Evolutionary conservation across 148 eudicot genomes (phyloP), one percentile per base, ranked within the genome.

Genomic region (Amaranthus palmeri): DNA sequence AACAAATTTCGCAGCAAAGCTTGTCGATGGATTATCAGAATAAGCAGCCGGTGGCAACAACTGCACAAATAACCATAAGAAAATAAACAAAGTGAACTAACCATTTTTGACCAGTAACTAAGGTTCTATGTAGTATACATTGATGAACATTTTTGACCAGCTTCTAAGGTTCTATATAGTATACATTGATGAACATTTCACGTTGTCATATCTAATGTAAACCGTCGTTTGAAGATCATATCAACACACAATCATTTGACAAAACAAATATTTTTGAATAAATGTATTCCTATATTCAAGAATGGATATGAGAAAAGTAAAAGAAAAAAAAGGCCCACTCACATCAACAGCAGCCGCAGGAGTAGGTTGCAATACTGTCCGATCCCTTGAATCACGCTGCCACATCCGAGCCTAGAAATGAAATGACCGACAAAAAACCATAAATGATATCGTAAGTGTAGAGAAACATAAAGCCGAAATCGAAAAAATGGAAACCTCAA

Each of bases 291-390:
- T 8, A 54, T 44, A 46, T 42, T 62, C 48, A 2, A 36, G 11
- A 40, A 10, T 45, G 44, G 5, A 36, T 12, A 25, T 17, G 17
- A 15, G 46, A 15, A 9, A 8, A 53, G 48, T 49, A 53, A n/a
- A 69, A 43, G 53, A 25, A 54, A 69, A 43, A 57, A 25, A 54
- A 54, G 42, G 60, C 43, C 36, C 73, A 87, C 97, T 81, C 11
- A 95, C 98, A 88, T 95, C 99, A 71, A 95, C 80, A 80, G 88
- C 88, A 68, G 99, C 99, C 25, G 85, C 99, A 9, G 97, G 92
- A 58, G 89, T 89, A 62, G 97, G 96, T 79, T 95, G 99, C 83
- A 95, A 82, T 52, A 80, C 73, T 49, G 92, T 89, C 72, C 96
- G 84, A 59, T 91, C 97, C 81, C 88, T 85, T 50, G 90, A 79